Evolutionary conservation across 1,139 yeast species (phyloP), one percentile per base, ranked within the genome.

Genomic region (Yamadazyma sp.): DNA sequence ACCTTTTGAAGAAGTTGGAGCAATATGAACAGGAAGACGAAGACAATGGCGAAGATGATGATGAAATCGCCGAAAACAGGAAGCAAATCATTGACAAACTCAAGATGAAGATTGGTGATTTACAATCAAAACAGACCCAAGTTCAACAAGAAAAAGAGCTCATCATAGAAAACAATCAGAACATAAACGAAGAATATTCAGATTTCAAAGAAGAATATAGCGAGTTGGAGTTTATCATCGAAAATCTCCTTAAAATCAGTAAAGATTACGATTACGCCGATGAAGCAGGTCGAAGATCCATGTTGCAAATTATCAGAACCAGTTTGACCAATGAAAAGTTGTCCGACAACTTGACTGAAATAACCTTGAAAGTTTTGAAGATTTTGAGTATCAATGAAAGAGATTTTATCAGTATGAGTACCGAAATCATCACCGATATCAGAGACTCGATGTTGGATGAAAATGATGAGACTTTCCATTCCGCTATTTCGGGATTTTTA

Each of bases 391-490:
- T 84, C 29, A 85, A 76, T 55, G 96, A 88, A 52, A 76, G 82
- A 42, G 96, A 90, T 62, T 89, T 89, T 56, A 78, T 87, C 16
- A 78, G 86, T 29, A 84, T 88, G 79, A 76, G 87, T 14, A 79
- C 86, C n/a, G 97, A 90, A 66, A 78, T 88, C 16, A 81, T 89
- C 28, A 82, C 89, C 27, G 97, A 90, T 67, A 72, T 89, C 32
- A 76, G 89, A 56, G 96, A 88, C 59, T 76, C 82, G 7, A 83
- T 74, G 33, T 65, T 73, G 39, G 64, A 60, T 37, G 73, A 68
- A 29, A 60, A 60, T 26, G 72, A 66, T 27, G 65, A 62, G 18
- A 63, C 82, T 0, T 80, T 79, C 46, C 80, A 76, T 45, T 76
- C 85, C 4, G 86, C 86, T 0, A 68, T 67, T 18, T 67, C 76